Percentiles rank a stretch among this genome's conserved stretches.
Conservation (phyloP, 257 asterid species). For the Ocimum tenuiflorum region DNA sequence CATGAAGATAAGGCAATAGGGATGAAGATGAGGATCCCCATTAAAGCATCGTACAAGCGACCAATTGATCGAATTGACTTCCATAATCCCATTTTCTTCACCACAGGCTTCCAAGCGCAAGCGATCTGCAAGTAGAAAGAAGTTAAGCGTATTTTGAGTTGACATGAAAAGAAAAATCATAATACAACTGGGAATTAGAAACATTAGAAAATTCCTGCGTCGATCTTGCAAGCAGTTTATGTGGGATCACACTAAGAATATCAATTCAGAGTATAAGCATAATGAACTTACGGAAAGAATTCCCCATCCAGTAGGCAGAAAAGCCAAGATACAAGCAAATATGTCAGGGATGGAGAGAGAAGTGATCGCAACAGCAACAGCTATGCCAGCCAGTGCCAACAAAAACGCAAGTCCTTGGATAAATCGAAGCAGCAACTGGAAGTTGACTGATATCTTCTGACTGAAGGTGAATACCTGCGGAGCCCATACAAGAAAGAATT, state of each 20-base stretch:
- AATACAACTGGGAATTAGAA: too few relatives aligned
- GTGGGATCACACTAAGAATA: background rate
- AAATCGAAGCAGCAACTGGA: constrained; percentile 88
- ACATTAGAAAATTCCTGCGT: too few relatives aligned
- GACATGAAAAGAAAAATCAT: background rate
- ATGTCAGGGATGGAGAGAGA: constrained; percentile 54
- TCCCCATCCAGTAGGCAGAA: constrained; percentile 98
- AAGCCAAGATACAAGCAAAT: constrained; percentile 85
- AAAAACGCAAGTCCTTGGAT: constrained; percentile 80
- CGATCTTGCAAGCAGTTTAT: too few relatives aligned
- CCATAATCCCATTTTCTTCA: constrained; percentile 89
- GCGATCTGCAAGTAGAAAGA: constrained; percentile 49
- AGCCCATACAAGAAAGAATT: constrained; percentile 18
- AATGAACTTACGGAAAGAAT: constrained; percentile 71
- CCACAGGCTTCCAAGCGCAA: constrained; percentile 79
- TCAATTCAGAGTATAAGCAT: background rate
- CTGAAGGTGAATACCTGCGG: constrained; percentile 92
- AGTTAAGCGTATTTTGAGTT: too few relatives aligned
- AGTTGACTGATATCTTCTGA: constrained; percentile 93
- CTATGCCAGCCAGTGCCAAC: constrained; percentile 73
- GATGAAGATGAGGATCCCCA: constrained; percentile 80
- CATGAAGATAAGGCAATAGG: constrained; percentile 83
- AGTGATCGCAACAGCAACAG: constrained; percentile 59
- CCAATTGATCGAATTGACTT: constrained; percentile 82
- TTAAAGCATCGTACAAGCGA: constrained; percentile 79